Evolutionary conservation across 2,329 filamentous ascomycete genomes (phyloP).

Genomic region (Hymenoscyphus fructigenus): DNA sequence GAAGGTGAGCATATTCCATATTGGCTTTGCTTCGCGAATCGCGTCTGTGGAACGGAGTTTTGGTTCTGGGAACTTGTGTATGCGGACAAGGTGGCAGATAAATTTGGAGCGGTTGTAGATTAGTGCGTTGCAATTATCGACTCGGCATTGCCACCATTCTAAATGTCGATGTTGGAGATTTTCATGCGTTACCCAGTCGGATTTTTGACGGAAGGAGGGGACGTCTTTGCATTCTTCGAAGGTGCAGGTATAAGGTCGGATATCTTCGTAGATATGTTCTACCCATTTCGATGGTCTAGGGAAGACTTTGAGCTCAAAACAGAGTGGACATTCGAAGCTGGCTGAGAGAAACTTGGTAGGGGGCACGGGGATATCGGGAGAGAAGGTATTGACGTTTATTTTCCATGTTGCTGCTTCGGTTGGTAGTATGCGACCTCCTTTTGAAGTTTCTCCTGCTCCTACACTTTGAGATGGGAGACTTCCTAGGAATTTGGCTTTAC

Average conservation of each 20-base stretch:
- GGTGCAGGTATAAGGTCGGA: neutral
- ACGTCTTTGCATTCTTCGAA: neutral
- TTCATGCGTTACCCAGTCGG: neutral
- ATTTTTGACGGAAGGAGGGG: neutral
- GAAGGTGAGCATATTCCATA: neutral
- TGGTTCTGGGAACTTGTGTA: neutral
- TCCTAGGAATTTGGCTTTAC: neutral
- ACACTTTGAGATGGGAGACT: neutral
- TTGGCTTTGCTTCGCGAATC: neutral
- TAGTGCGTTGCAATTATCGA: neutral
- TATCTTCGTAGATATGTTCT: neutral
- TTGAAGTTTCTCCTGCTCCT: neutral
- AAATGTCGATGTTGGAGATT: neutral
- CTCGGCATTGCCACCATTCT: neutral
- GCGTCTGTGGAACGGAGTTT: neutral
- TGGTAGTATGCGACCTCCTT: neutral
- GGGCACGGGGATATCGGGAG: neutral
- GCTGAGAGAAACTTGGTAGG: neutral
- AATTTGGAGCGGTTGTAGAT: neutral
- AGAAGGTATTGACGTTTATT: neutral
- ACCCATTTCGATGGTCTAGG: neutral
- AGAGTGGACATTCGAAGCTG: neutral
- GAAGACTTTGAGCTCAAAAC: neutral
- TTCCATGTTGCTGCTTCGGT: neutral
- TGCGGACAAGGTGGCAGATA: neutral